These are phyloP conservation scores for Artemisia argyi DNA, from an alignment of 129 eudicot genomes.

Conservation along the genomic window DNA sequence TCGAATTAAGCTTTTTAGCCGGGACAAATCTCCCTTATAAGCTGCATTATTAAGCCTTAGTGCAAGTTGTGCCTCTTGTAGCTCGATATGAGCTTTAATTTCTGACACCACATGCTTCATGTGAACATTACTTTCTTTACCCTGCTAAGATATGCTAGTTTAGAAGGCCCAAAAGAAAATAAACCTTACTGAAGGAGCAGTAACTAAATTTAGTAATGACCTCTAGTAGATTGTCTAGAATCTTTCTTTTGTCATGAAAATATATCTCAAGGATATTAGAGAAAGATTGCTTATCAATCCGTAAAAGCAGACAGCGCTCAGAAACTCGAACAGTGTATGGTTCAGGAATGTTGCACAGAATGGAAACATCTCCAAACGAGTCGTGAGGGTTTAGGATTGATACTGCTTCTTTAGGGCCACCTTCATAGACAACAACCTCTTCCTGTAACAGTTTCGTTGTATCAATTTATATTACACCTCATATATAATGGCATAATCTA, in stretches of 20 bases:
- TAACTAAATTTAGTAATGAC: slow-evolving; percentile 25
- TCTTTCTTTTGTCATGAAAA: slow-evolving; percentile 63
- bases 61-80: slow-evolving; percentile 76
- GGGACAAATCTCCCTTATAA: too few species aligned
- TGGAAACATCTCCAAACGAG: slow-evolving; percentile 66
- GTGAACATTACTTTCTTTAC: slow-evolving; percentile 55
- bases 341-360: slow-evolving; percentile 69
- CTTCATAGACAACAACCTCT: neutral
- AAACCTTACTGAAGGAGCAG: neutral
- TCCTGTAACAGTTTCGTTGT: neutral
- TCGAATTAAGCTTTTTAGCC: too few species aligned
- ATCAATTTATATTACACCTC: neutral
- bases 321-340: slow-evolving; percentile 63
- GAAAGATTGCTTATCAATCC: slow-evolving; percentile 70
- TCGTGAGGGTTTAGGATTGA: slow-evolving; percentile 25
- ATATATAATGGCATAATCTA: neutral
- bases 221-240: slow-evolving; percentile 68
- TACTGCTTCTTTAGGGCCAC: neutral
- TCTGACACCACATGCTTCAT: slow-evolving; percentile 79
- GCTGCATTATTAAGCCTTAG: too few species aligned
- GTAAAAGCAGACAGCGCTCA: slow-evolving; percentile 58
- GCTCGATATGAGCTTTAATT: slow-evolving; percentile 68
- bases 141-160: slow-evolving; percentile 44
- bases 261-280: slow-evolving; percentile 65
- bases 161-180: neutral